Base-by-base conservation (phyloP, 805 yeast genomes). In the Yamadazyma phyllophila region DNA sequence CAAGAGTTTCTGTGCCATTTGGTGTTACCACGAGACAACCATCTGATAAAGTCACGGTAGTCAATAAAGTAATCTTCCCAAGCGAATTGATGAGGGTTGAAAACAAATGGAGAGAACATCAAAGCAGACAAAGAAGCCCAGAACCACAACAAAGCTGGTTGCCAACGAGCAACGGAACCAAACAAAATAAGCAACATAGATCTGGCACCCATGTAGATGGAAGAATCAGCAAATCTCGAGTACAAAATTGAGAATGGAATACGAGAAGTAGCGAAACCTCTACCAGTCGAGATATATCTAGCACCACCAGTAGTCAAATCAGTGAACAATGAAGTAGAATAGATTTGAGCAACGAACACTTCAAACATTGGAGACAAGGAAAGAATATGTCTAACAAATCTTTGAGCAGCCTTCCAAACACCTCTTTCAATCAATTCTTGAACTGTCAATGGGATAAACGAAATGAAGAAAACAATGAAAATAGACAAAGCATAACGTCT, bases 1-100 rank as follows among this genome's bases (percentile, higher is more conserved):
- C 95, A 86, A 6, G 94, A 85, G 71, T 85, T 85, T 75, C 88
- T 82, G 72, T 86, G 92, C 84, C 88, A 86, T 65, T 85, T 83
- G 57, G 86, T 82, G 72, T 86, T 86, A 78, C 95, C 95, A 76
- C 94, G 83, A n/a, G 89, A 81, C 60, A 86, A 73, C 95, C 95
- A 86, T 73, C 88, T 80, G 61, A 91, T 84, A 71, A 80, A 94
- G 63, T 89, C 96, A 67, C 96, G 82, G 80, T 94, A 94, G 68
- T 94, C 99, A 65, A 92, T 82, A 71, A 92, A 89, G 81, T 86
- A 92, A 70, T 91, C 97, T 64, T 84, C 87, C 91, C 95, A 85
- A 42, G 97, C 82, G 68, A 91, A 94, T 75, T 94, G 98, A 72
- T 92, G 97, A 39, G 99, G 99, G 72, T 94, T 94, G 81, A 89